Evolutionary conservation across 345 rosid species (phyloP).

Genomic region (Hibiscus syriacus): DNA sequence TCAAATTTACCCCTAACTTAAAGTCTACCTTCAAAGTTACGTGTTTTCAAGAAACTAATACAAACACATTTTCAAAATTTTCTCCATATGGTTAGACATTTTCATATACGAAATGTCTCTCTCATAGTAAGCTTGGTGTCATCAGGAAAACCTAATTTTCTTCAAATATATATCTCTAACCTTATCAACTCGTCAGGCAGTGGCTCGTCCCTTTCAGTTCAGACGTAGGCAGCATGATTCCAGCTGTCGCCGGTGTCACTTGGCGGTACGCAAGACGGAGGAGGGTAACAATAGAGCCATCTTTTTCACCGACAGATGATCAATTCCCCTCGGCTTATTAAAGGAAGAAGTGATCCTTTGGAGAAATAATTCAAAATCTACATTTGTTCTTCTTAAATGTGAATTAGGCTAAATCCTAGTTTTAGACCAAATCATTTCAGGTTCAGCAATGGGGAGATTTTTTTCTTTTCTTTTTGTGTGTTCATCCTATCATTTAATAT

Average conservation of each 20-base stretch:
- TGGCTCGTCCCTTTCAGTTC: neutral
- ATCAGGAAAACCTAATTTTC: slow-evolving; percentile 1
- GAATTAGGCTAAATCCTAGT: too few relatives aligned
- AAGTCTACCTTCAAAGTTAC: too few relatives aligned
- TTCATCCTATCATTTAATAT: too few relatives aligned
- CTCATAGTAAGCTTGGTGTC: neutral
- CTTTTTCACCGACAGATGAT: neutral
- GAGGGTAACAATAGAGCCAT: neutral
- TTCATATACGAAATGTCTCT: neutral
- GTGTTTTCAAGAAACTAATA: neutral
- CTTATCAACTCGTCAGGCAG: slow-evolving; percentile 5
- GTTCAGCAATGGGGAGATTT: too few relatives aligned
- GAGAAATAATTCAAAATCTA: too few relatives aligned
- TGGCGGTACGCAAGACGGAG: neutral
- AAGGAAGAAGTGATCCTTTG: too few relatives aligned
- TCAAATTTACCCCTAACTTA: too few relatives aligned
- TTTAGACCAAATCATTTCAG: too few relatives aligned
- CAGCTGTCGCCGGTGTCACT: neutral
- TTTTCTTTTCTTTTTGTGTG: too few relatives aligned
- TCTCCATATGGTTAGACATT: neutral
- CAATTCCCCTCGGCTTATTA: too few relatives aligned
- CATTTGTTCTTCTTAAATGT: too few relatives aligned
- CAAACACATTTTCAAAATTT: neutral
- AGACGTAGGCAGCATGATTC: neutral
- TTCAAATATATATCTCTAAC: neutral